phyloP scores from a whole-genome alignment of 2,329 filamentous ascomycete species.

The Catunica adiposa region DNA sequence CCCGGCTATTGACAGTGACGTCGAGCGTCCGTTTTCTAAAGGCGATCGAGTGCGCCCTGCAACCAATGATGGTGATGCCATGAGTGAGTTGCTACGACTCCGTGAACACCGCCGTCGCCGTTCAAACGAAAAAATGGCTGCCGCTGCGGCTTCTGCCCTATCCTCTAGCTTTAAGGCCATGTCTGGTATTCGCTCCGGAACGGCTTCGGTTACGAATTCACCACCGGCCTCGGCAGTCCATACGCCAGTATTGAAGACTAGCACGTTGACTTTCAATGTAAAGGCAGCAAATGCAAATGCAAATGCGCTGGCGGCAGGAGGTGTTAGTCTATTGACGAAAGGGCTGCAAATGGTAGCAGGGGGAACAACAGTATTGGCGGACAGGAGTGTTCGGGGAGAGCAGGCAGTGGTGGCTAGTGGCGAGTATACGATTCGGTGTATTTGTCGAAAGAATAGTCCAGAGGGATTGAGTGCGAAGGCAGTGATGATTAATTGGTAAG shows the following conservation, averaged over 20 bases:
- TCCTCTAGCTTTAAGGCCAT: background rate
- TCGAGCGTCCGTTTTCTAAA: conserved; percentile 23
- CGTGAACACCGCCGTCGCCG: conserved; percentile 35
- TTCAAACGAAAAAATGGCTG: conserved; percentile 15
- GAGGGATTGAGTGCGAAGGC: conserved; percentile 28
- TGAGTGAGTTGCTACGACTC: conserved; percentile 43
- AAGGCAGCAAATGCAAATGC: conserved; percentile 3
- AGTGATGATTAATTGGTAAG: conserved; percentile 50
- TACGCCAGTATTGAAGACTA: background rate
- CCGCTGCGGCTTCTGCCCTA: background rate
- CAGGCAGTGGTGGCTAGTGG: background rate
- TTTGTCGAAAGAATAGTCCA: conserved; percentile 32
- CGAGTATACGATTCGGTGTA: conserved; percentile 33
- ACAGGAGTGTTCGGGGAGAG: background rate
- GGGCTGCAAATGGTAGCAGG: conserved; percentile 1
- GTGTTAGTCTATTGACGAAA: conserved; percentile 1
- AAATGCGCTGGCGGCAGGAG: background rate
- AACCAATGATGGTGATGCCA: conserved; percentile 35
- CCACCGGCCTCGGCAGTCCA: background rate
- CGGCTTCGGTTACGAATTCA: background rate
- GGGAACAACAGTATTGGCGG: background rate
- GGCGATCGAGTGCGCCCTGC: background rate
- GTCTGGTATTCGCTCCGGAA: background rate
- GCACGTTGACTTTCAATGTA: conserved; percentile 6
- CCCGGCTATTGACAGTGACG: conserved; percentile 35